These are phyloP conservation scores for Puccinia hordei DNA, from an alignment of 1,284 basidiomycete species.

Conservation along the genomic window DNA sequence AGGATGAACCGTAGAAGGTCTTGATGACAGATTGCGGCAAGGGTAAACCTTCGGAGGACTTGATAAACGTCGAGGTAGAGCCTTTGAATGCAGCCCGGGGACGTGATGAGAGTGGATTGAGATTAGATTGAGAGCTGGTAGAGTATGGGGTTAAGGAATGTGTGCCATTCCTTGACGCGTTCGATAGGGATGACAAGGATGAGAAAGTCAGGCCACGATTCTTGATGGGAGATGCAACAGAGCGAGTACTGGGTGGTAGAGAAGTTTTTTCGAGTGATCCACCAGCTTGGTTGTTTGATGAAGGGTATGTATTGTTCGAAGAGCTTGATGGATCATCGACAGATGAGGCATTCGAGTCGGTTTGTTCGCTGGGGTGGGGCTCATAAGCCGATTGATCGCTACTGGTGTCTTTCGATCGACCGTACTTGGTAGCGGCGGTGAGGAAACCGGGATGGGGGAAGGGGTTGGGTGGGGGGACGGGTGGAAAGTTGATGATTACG, in stretches of 20 bases:
- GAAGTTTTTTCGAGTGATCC: not conserved
- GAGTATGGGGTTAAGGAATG: slow-evolving; percentile 10
- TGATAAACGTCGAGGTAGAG: slow-evolving; percentile 54
- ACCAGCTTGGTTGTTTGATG: slow-evolving; percentile 3
- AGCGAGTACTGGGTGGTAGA: not conserved
- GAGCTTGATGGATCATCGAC: slow-evolving; percentile 1
- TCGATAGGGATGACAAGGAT: slow-evolving; percentile 2
- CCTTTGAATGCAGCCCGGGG: slow-evolving; percentile 53
- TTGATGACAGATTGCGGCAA: slow-evolving; percentile 51
- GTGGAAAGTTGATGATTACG: slow-evolving; percentile 40
- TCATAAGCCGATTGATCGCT: not conserved
- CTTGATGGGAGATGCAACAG: slow-evolving; percentile 4
- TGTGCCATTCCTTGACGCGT: not conserved
- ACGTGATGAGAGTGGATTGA: slow-evolving; percentile 46
- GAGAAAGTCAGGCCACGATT: slow-evolving; percentile 24
- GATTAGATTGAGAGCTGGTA: not conserved
- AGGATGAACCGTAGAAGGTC: slow-evolving; percentile 59
- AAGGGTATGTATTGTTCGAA: not conserved
- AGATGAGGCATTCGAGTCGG: slow-evolving; percentile 28
- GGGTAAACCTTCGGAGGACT: slow-evolving; percentile 53
- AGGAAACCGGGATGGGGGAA: slow-evolving; percentile 44
- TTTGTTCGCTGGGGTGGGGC: slow-evolving; percentile 1
- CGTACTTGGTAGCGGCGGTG: slow-evolving; percentile 25
- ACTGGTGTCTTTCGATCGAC: slow-evolving; percentile 19
- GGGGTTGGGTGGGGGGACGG: slow-evolving; percentile 22